Percentiles rank a stretch among this genome's conserved stretches.
Evolutionary conservation across 495 filamentous ascomycete species (phyloP).

Genomic region (Terfezia claveryi): DNA sequence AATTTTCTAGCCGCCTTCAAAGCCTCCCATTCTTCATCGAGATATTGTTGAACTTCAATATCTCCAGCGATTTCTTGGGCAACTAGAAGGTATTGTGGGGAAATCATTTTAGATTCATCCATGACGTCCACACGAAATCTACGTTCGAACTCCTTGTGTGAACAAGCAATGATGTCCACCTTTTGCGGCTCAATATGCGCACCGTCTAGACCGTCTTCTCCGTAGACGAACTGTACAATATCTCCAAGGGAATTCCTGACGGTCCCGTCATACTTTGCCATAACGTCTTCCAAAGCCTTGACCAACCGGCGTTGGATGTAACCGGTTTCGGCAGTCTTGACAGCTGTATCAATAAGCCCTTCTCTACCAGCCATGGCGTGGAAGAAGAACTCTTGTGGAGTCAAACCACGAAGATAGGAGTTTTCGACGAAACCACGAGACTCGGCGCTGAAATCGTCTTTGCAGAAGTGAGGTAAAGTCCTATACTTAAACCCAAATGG

Average conservation of each 20-base stretch:
- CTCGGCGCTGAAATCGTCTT: conserved; percentile 94
- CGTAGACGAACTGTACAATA: conserved; percentile 93
- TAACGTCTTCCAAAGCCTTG: conserved; percentile 93
- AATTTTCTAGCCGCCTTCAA: conserved; percentile 51
- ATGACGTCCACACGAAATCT: conserved; percentile 88
- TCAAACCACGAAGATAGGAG: conserved; percentile 89
- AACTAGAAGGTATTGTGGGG: conserved; percentile 58
- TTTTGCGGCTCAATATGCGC: conserved; percentile 75
- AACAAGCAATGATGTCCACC: conserved; percentile 63
- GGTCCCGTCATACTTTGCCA: conserved; percentile 93
- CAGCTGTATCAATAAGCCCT: conserved; percentile 97
- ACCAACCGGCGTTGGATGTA: conserved; percentile 97
- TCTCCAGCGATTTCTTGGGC: conserved; percentile 74
- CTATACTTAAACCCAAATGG: conserved; percentile 99
- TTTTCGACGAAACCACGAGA: conserved; percentile 97
- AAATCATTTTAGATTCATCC: conserved; percentile 39
- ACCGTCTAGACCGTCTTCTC: conserved; percentile 89
- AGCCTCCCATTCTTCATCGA: conserved; percentile 77
- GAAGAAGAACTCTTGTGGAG: conserved; percentile 95
- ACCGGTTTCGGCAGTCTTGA: conserved; percentile 97
- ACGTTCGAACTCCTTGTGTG: conserved; percentile 46
- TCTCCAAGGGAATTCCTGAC: conserved; percentile 92
- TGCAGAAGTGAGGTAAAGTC: conserved; percentile 91
- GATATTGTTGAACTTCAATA: conserved; percentile 53
- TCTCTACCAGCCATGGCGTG: conserved; percentile 99